Base-by-base conservation (phyloP, 2,329 filamentous ascomycete genomes). In the Curvularia eragrostidis region DNA sequence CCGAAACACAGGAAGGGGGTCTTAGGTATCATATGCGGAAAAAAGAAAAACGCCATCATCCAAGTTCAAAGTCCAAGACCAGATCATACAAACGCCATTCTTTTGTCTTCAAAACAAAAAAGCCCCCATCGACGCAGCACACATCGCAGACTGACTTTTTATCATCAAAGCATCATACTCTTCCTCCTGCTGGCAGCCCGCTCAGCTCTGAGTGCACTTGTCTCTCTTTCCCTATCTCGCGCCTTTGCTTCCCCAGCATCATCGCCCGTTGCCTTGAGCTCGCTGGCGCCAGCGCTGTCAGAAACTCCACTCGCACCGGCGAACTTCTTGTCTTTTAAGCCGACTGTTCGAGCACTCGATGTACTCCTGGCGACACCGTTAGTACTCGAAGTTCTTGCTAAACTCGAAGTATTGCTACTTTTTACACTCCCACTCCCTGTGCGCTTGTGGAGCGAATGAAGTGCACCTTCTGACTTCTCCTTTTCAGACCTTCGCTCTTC, bases 101-200 rank as follows among this genome's bases (percentile, higher is more conserved):
- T 38, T 23, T 43, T 9, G n/a, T 21, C 47, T 38, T 51, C 34
- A 38, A 26, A 59, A 30, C 24, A 52, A 39, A 28, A 7, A 15
- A 36, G 34, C 15, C 34, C 32, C 12, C 12, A 19, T 43, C n/a
- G 26, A 50, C 49, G 21, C 42, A 49, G 50, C 48, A 24, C 42
- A 46, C 47, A 54, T 59, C 23, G 42, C 39, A 51, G 26, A 19
- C 47, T 46, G n/a, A 19, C 34, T 46, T 30, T 26, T 24, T 26
- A 30, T 38, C 46, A 56, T 70, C 63, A 78, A 44, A 80, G 56
- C 75, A 80, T 72, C 78, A 79, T 79, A 62, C 77, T 79, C 65
- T 77, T 75, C 58, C 78, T 67, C 47, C 78, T 64, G 62, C 72
- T 74, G n/a, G 77, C 75, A 24, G 74, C 74, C 46, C 77, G 67